A percentile compares a stretch with the other conserved stretches of the same genome.
These are phyloP conservation scores for Corymbia citriodora DNA, from an alignment of 441 rosid genomes.

Conservation along the genomic window DNA sequence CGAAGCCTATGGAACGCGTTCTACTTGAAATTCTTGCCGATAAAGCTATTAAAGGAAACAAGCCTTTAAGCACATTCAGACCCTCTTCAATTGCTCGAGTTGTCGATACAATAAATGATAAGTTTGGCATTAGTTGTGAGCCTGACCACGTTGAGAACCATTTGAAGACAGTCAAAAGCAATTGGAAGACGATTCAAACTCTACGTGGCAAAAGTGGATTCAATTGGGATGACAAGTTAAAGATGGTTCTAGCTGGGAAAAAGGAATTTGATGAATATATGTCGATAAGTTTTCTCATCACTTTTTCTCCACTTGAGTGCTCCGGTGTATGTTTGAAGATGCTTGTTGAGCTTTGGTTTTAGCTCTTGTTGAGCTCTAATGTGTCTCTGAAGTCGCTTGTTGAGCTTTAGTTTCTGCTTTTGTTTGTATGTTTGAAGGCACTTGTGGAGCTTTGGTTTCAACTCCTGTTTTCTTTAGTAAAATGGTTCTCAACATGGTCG, in stretches of 20 bases:
- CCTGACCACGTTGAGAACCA: background rate
- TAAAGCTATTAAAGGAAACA: background rate
- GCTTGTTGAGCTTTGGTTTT: too few species aligned
- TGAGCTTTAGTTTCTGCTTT: too few species aligned
- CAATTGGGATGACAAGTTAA: background rate
- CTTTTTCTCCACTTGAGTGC: too few species aligned
- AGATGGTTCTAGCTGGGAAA: background rate
- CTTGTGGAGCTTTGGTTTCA: too few species aligned
- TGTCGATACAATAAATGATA: background rate
- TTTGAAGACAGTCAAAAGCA: background rate
- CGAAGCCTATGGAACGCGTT: background rate
- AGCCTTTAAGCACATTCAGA: background rate
- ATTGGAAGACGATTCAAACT: background rate
- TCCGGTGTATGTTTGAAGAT: too few species aligned
- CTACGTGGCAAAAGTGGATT: background rate
- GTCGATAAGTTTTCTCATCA: background rate
- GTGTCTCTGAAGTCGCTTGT: too few species aligned
- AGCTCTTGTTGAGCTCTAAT: too few species aligned
- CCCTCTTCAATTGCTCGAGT: background rate
- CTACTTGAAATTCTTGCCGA: background rate
- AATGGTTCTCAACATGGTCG: too few species aligned
- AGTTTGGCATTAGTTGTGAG: background rate
- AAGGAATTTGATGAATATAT: background rate
- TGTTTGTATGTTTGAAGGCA: too few species aligned
- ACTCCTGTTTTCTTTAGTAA: too few species aligned